Evolutionary conservation across 345 rosid genomes (phyloP).

Genomic region (Citrus glauca): DNA sequence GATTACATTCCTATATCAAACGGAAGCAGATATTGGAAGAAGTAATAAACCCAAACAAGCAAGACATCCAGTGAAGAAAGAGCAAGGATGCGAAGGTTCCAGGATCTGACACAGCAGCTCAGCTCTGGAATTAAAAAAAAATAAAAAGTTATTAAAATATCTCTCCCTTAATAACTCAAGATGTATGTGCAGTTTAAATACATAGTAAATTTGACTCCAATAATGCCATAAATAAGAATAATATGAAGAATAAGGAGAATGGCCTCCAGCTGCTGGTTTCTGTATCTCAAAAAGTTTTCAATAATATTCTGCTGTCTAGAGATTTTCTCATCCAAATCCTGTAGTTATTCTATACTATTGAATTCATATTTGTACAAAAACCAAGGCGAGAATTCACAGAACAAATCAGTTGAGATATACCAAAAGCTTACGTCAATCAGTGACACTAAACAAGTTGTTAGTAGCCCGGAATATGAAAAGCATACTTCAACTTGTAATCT

Average conservation of each 20-base stretch:
- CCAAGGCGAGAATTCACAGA: background rate
- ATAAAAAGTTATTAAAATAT: too few relatives aligned
- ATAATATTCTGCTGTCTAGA: background rate
- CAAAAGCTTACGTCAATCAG: background rate
- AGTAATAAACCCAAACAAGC: background rate
- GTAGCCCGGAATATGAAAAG: background rate
- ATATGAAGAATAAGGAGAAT: background rate
- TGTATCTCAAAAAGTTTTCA: background rate
- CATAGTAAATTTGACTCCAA: background rate
- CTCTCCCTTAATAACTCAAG: background rate
- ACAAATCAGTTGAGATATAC: background rate
- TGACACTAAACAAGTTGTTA: background rate
- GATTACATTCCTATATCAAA: constrained; percentile 30
- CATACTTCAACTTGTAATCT: background rate
- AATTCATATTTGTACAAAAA: too few relatives aligned
- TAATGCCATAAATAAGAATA: background rate
- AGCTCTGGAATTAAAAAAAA: too few relatives aligned
- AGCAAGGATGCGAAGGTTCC: too few relatives aligned
- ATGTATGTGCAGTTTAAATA: background rate
- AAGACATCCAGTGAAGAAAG: background rate
- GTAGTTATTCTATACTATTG: too few relatives aligned
- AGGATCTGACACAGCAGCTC: too few relatives aligned
- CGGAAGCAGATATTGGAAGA: constrained; percentile 18
- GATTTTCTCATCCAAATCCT: background rate
- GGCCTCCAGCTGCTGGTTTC: background rate